phyloP scores from a whole-genome alignment of 352 stramenopile genomes.

The Pythium oligandrum region DNA sequence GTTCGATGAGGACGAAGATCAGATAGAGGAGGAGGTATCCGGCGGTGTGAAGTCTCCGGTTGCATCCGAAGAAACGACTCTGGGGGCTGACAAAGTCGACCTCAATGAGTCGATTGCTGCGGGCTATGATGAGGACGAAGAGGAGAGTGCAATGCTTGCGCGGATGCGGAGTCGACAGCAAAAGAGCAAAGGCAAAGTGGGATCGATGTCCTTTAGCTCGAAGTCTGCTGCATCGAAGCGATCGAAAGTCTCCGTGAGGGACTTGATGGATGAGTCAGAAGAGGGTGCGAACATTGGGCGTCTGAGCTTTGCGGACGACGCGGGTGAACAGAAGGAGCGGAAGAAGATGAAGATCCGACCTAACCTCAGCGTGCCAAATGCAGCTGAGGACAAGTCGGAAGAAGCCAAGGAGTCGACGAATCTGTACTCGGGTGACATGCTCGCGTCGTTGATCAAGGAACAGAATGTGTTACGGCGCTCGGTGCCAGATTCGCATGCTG shows the following conservation, averaged over 20 bases:
- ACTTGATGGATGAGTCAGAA: not conserved
- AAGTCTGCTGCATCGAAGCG: constrained; percentile 12
- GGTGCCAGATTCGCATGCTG: too few species aligned
- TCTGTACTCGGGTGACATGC: constrained; percentile 52
- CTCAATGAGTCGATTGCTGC: too few species aligned
- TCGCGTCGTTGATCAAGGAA: constrained; percentile 51
- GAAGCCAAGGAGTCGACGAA: constrained; percentile 8
- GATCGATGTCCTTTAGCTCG: constrained; percentile 37
- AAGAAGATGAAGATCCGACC: constrained; percentile 69
- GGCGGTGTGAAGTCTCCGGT: too few species aligned
- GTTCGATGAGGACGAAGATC: constrained; percentile 15
- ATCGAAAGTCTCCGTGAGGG: not conserved
- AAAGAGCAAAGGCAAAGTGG: constrained; percentile 17
- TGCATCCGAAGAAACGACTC: too few species aligned
- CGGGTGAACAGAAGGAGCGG: constrained; percentile 8
- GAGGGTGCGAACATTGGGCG: constrained; percentile 4
- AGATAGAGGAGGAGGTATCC: constrained; percentile 1
- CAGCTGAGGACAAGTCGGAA: constrained; percentile 16
- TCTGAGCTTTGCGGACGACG: constrained; percentile 56
- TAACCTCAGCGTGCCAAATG: constrained; percentile 33
- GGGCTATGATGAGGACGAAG: constrained; percentile 11
- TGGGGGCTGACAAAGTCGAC: too few species aligned
- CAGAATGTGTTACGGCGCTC: constrained; percentile 50
- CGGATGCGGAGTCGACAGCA: constrained; percentile 26
- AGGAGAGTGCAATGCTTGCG: constrained; percentile 19